Percentiles rank a stretch among this genome's conserved stretches.
These are phyloP conservation scores for Blastobotrys proliferans DNA, from an alignment of 1,139 yeast genomes.

Conservation along the genomic window DNA sequence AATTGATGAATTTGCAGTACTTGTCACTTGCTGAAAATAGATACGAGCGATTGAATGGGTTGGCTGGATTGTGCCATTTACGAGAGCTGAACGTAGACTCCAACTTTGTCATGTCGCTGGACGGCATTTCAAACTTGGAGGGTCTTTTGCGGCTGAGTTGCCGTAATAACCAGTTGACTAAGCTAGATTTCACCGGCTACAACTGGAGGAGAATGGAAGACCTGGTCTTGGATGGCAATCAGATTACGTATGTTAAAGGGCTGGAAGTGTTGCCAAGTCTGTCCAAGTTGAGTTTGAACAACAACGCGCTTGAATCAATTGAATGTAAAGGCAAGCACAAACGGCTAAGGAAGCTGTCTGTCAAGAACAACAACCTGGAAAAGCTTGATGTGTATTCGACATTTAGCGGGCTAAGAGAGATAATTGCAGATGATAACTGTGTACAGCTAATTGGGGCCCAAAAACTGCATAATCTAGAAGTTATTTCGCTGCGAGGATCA, in stretches of 20 bases:
- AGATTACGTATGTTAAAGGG: constrained; percentile 25
- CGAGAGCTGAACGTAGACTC: constrained; percentile 30
- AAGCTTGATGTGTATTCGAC: constrained; percentile 17
- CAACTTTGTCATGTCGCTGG: constrained; percentile 28
- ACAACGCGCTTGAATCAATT: constrained; percentile 22
- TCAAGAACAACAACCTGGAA: constrained; percentile 17
- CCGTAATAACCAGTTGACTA: constrained; percentile 25
- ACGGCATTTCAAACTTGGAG: constrained; percentile 30
- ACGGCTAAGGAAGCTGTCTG: constrained; percentile 18
- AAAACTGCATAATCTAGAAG: constrained; percentile 15
- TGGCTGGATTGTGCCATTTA: constrained; percentile 31
- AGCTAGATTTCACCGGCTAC: constrained; percentile 24
- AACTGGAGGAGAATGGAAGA: constrained; percentile 27
- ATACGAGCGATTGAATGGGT: constrained; percentile 33
- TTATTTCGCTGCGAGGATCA: constrained; percentile 10
- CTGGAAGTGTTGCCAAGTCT: constrained; percentile 25
- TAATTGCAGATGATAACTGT: constrained; percentile 19
- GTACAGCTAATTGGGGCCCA: constrained; percentile 16
- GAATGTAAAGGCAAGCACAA: constrained; percentile 13
- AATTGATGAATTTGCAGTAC: constrained; percentile 30
- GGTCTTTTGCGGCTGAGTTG: constrained; percentile 31
- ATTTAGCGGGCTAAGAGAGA: constrained; percentile 17
- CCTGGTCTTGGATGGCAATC: constrained; percentile 27
- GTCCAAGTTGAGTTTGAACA: constrained; percentile 25
- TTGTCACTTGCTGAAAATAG: constrained; percentile 33